These are phyloP conservation scores for Hypoxylon sp. DNA, from an alignment of 2,329 filamentous ascomycete species.

Conservation along the genomic window DNA sequence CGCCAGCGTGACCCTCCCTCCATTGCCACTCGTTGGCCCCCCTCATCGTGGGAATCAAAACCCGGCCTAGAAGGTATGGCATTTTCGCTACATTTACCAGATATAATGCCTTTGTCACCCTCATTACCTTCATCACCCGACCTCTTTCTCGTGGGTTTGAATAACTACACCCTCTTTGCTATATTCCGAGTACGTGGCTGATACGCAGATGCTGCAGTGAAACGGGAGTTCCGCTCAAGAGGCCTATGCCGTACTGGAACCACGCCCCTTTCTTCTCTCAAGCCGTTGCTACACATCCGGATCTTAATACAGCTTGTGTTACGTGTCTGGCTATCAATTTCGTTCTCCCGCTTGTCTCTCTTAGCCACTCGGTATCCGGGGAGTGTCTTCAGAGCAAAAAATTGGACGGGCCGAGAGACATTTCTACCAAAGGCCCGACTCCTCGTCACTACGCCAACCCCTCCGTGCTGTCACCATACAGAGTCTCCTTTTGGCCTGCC, in stretches of 20 bases:
- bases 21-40: constrained; percentile 25
- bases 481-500: constrained; percentile 3
- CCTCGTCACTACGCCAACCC: constrained; percentile 29
- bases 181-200: constrained; percentile 22
- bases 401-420: constrained; percentile 28
- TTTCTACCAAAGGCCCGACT: constrained; percentile 11
- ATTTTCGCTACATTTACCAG: constrained; percentile 20
- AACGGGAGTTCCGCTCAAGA: constrained; percentile 22
- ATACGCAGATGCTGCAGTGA: constrained; percentile 20
- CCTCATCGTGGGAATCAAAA: constrained; percentile 18
- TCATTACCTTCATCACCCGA: background rate
- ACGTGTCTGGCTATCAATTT: constrained; percentile 19
- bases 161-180: constrained; percentile 14
- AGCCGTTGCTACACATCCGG: constrained; percentile 20
- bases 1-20: constrained; percentile 30
- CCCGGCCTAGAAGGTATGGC: constrained; percentile 20
- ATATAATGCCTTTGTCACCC: constrained; percentile 2
- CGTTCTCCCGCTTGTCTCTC: constrained; percentile 13
- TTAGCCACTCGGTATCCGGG: constrained; percentile 1
- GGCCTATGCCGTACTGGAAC: constrained; percentile 19
- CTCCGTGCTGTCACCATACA: constrained; percentile 26
- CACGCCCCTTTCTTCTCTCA: constrained; percentile 27
- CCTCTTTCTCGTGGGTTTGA: constrained; percentile 16
- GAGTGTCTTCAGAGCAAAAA: constrained; percentile 9
- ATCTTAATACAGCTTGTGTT: constrained; percentile 15